Conservation (phyloP, 129 eudicot genomes). For the Artemisia annua region DNA sequence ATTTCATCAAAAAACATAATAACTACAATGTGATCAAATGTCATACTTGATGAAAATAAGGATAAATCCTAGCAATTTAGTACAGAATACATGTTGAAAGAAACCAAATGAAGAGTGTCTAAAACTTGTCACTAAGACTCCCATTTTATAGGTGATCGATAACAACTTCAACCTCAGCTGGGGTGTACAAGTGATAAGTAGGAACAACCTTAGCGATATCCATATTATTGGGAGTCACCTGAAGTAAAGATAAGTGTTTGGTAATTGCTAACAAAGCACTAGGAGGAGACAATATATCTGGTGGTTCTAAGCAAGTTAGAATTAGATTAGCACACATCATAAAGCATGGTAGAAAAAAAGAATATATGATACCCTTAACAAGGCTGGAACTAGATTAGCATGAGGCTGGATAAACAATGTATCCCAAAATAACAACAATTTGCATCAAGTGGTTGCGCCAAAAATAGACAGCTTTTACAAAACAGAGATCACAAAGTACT, state of each 20-base stretch:
- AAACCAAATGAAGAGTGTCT: too few relatives aligned
- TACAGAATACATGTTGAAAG: constrained; percentile 20
- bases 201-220: constrained; percentile 98
- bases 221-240: constrained; percentile 95
- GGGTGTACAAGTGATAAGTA: constrained; percentile 82
- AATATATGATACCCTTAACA: too few relatives aligned
- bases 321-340: neutral
- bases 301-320: neutral
- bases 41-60: neutral
- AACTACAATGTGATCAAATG: constrained; percentile 12
- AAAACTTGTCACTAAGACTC: neutral
- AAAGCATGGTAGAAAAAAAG: neutral
- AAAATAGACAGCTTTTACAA: neutral
- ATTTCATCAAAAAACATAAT: constrained; percentile 10
- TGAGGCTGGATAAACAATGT: neutral
- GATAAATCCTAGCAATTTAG: constrained; percentile 20
- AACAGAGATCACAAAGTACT: neutral
- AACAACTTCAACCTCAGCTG: constrained; percentile 86
- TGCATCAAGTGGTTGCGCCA: neutral
- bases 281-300: neutral
- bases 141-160: constrained; percentile 53
- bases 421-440: neutral
- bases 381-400: too few relatives aligned
- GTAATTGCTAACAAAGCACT: neutral
- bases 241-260: constrained; percentile 8